Evolutionary conservation across 1,139 yeast genomes (phyloP).

Genomic region (Hansenula lynferdii): DNA sequence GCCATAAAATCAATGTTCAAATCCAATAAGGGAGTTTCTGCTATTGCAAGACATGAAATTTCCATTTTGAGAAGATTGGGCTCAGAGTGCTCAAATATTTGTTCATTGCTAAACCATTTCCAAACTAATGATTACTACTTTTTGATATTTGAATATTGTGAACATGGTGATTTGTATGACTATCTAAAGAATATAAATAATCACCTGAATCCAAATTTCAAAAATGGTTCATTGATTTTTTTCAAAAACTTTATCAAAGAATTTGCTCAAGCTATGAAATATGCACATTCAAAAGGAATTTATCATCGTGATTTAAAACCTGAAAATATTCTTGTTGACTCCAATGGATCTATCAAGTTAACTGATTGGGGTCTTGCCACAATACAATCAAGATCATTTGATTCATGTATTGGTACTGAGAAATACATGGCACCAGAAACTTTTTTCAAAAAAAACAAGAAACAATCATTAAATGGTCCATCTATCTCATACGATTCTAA

Average conservation of each 20-base stretch:
- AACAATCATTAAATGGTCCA: conserved; percentile 1
- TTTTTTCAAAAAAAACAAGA: conserved; percentile 26
- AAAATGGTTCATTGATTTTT: conserved; percentile 12
- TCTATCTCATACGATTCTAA: conserved; percentile 56
- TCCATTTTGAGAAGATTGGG: conserved; percentile 57
- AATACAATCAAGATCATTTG: conserved; percentile 49
- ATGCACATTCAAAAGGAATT: conserved; percentile 66
- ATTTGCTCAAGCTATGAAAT: conserved; percentile 64
- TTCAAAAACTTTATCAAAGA: conserved; percentile 56
- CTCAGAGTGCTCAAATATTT: conserved; percentile 35
- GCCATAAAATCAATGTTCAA: conserved; percentile 65
- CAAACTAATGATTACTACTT: conserved; percentile 45
- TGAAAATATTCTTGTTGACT: conserved; percentile 67
- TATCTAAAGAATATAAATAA: conserved; percentile 60
- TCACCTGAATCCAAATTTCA: conserved; percentile 12
- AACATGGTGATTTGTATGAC: conserved; percentile 87
- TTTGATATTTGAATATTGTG: conserved; percentile 77
- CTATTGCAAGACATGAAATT: conserved; percentile 59
- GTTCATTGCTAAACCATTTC: conserved; percentile 66
- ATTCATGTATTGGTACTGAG: conserved; percentile 87
- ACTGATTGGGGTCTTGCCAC: conserved; percentile 93
- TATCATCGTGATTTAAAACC: conserved; percentile 88
- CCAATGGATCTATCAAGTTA: conserved; percentile 66
- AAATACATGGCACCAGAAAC: conserved; percentile 96
- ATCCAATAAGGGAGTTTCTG: conserved; percentile 17